phyloP scores from a whole-genome alignment of 2,329 filamentous ascomycete species.

The Blumeria hordei region DNA sequence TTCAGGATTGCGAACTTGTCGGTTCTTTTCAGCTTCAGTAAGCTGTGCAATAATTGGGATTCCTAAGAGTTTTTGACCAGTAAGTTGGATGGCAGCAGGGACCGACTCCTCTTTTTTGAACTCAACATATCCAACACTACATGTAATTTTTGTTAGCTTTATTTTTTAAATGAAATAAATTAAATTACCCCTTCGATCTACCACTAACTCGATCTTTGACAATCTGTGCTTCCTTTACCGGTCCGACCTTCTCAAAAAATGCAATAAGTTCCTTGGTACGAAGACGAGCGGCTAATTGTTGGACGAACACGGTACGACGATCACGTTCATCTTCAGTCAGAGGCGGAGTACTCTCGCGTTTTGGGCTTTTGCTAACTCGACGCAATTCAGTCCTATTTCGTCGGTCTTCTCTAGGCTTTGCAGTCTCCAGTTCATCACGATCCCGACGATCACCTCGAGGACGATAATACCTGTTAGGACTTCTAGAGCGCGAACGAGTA shows the following conservation, averaged over 20 bases:
- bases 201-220: constrained; percentile 94
- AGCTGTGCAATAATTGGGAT: constrained; percentile 97
- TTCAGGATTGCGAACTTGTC: constrained; percentile 70
- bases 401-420: constrained; percentile 18
- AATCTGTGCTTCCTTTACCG: constrained; percentile 92
- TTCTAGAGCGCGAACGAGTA: constrained; percentile 46
- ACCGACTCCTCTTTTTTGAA: constrained; percentile 94
- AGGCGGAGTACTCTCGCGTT: constrained; percentile 35
- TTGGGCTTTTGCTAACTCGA: constrained; percentile 18
- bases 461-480: constrained; percentile 36
- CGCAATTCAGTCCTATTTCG: constrained; percentile 17
- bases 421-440: constrained; percentile 30
- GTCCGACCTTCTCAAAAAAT: constrained; percentile 88
- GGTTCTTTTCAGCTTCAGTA: constrained; percentile 98
- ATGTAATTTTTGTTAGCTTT: constrained; percentile 16
- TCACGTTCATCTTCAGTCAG: constrained; percentile 90
- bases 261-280: constrained; percentile 77
- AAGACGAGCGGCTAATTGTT: constrained; percentile 85
- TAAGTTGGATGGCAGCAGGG: constrained; percentile 81
- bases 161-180: background rate
- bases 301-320: constrained; percentile 89
- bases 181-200: constrained; percentile 76
- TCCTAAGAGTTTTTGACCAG: constrained; percentile 92
- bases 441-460: constrained; percentile 21
- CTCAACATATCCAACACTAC: constrained; percentile 94